A percentile compares a stretch with the other conserved stretches of the same genome.
phyloP scores from a whole-genome alignment of 2,329 filamentous ascomycete genomes.

The Podosphaera xanthii region DNA sequence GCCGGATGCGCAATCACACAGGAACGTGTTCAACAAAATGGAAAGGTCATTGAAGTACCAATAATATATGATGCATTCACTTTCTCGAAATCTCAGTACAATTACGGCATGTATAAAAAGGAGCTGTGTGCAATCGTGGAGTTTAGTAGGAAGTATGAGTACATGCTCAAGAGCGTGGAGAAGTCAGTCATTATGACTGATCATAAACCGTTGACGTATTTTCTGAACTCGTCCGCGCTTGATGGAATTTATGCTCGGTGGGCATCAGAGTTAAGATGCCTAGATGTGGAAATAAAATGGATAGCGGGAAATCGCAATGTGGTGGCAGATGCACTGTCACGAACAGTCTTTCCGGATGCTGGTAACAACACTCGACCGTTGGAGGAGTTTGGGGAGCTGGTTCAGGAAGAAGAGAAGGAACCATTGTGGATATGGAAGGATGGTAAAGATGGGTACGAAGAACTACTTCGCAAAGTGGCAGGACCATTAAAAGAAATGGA shows the following conservation, averaged over 20 bases:
- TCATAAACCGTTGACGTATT: background rate
- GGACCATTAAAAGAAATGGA: too few species aligned
- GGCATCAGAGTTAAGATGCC: background rate
- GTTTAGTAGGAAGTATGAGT: conserved; percentile 3
- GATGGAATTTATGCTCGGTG: background rate
- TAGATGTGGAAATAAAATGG: background rate
- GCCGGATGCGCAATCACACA: conserved; percentile 3
- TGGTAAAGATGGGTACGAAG: background rate
- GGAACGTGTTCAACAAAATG: background rate
- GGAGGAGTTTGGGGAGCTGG: background rate
- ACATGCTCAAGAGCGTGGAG: background rate
- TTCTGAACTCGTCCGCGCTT: background rate
- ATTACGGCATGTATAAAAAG: conserved; percentile 1
- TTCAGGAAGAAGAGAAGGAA: background rate
- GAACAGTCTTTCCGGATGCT: background rate
- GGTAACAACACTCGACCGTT: background rate
- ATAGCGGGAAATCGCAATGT: background rate
- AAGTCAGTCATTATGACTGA: background rate
- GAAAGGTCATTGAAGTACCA: background rate
- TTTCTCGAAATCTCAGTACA: conserved; percentile 2
- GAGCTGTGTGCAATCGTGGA: background rate
- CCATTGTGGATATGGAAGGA: background rate
- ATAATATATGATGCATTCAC: background rate
- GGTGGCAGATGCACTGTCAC: background rate
- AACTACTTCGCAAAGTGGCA: background rate